Base-by-base conservation (phyloP, 139 green algal species). In the Ettlia oleoabundans region DNA sequence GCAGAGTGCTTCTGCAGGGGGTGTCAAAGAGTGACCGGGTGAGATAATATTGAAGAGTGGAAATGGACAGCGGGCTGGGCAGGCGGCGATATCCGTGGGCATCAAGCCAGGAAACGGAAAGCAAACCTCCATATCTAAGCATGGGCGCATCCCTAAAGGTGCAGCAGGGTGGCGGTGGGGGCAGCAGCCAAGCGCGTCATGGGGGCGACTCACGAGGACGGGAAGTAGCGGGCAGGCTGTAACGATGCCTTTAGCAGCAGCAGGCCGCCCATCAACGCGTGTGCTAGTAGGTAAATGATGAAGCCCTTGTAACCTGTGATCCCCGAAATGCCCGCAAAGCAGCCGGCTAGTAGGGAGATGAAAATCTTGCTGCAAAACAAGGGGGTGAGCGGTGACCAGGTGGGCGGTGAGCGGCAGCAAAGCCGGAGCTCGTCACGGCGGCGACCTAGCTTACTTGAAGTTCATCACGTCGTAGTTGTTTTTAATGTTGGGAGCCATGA, bases 281-380 rank as follows among this genome's bases (percentile, higher is more conserved):
- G 87, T 4, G 79, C 78, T 2, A 80, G 22, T 13, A 91, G 58
- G 66, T 88, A 92, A 24, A 85, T 75, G 5, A 78, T 18, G 63
- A 92, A 91, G 40, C 88, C 88, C 24, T 52, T 78, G 74, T 82
- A 92, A 4, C 88, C 88, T 24, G 84, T 89, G 13, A 91, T 65
- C 32, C 88, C 88, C 9, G 78, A 30, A 6, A 92, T 81, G 30
- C 88, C 88, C 24, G 85, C 55, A 5, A 84, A 41, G 3, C 82
- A 55, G 24, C 88, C 88, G 18, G 83, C 86, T 32, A 92, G 55
- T 41, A 92, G 78, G 8, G 88, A 78, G 26, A 26, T 33, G 41
- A 86, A 88, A 35, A 88, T 84, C 30, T 82, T 73, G 64, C 84
- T 88, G 84, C 84, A 52, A 18, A 37, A 52, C 2, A 30, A 40